Base-by-base conservation (phyloP, 495 filamentous ascomycete genomes). In the Hypoxylon trugodes region DNA sequence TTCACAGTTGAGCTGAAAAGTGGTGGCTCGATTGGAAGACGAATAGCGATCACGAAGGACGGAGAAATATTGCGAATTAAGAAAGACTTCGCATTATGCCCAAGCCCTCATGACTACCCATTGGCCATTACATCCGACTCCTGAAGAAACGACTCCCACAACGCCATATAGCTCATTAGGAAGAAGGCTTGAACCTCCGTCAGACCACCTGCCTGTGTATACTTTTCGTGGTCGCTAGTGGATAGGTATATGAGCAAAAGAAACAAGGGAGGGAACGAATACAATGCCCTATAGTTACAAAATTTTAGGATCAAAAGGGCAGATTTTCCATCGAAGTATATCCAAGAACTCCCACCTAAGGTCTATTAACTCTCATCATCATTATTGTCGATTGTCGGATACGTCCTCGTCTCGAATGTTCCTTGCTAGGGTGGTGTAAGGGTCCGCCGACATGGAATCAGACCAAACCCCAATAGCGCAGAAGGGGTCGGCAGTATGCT, bases 331-430 rank as follows among this genome's bases (percentile, higher is more conserved):
- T 18, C 24, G 9, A n/a, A 24, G 16, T 40, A 40, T 10, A 35
- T 13, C 33, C 10, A 40, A 33, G 24, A 48, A 51, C 51, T 25
- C 51, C 59, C 15, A 28, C 2, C 28, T 25, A 7, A 53, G 12
- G 16, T 7, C 10, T 9, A 28, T 9, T 30, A 12, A 24, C 12
- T 2, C 42, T 46, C 19, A 5, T 43, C 30, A 18, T 46, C 30
- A 5, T 53, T 15, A 5, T 40, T 21, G 16, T 47, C 42, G 10
- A 28, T 13, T 9, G 6, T 57, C 47, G 0, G 0, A 7, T 8
- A 54, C 9, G 21, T 67, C 64, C 40, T 58, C 58, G 21, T 67
- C 64, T 4, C 15, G 52, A 12, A 67, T 61, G 41, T 5, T 48
- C 42, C 41, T 50, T 10, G 49, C 43, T 32, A 15, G 26, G 7